Evolutionary conservation across 106 monocot genomes (phyloP), one percentile per base, ranked within the genome.

Genomic region (Triglochin maritima): DNA sequence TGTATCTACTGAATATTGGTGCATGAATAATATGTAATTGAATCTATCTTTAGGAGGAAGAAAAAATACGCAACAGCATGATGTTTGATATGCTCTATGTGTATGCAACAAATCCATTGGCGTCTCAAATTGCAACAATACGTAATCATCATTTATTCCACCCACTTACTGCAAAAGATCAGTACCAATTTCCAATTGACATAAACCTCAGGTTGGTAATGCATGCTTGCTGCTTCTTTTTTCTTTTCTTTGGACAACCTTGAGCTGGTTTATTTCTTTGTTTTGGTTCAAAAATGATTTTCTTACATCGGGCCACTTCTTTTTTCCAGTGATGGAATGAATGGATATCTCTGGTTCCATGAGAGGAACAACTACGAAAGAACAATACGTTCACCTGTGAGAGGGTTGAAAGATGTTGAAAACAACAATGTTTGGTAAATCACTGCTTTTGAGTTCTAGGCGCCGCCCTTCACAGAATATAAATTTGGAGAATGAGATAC

Each of bases 21-120:
- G 17, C 1, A 43, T 69, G 45, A 46, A 46, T n/a, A 57, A 57
- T 12, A 45, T 57, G 50, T 46, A 14, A 56, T 46, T 6, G n/a
- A 56, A 17, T 57, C 14, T 44, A 74, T 72, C 44, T 46, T 46
- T 73, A 96, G 95, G 90, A 88, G 50, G 87, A 96, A 71, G 95
- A 96, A 81, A 90, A 60, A 47, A 74, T 46, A 49, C 76, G 95
- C 44, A 96, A 96, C 66, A 87, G 69, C 29, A 85, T 48, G 54
- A 80, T 90, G 90, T 87, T 67, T 75, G 95, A 96, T 61, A 88
- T 90, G 77, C 9, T 96, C 43, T 96, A 85, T 60, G 85, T 90
- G 43, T 59, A 85, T 42, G 71, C 69, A 53, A 80, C 17, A 56
- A 90, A 90, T 83, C 83, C 71, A 66, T 78, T 96, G 75, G 81